Base-by-base conservation (phyloP, 108 stramenopile genomes). In the Skeletonema costatum region DNA sequence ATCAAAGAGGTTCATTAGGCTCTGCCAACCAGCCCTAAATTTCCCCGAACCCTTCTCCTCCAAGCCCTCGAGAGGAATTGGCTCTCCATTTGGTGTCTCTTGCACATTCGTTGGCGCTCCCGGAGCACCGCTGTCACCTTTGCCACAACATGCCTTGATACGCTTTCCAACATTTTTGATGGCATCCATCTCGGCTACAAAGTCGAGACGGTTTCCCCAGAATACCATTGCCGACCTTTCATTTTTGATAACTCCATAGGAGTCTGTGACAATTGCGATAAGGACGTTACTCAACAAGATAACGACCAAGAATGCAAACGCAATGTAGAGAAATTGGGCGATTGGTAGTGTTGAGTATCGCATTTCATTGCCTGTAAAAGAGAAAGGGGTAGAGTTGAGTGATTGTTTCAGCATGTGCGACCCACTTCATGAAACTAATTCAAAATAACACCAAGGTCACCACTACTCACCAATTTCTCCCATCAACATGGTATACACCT, bases 251-350 rank as follows among this genome's bases (percentile, higher is more conserved):
- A 87, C 81, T 51, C 81, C 77, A 53, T 87, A 87, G 5, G 80
- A 77, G 63, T 87, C 87, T 10, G 87, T 87, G 8, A 87, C 84
- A 70, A 87, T 87, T 33, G 87, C 87, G 56, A 87, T 87, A 48
- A 87, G 74, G 13, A 87, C 87, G 66, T 83, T 87, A 29, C 81
- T 78, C 63, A 87, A 65, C 9, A 87, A 63, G 41, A 87, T 85
- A 35, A 87, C 82, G 29, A 87, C 87, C 32, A 87, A 60, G 59
- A 87, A 87, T 12, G 77, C 73, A 41, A 78, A 87, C 11, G 74
- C 39, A 0, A 85, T 70, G 56, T 78, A 87, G 21, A 85, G 60
- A 68, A 87, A 48, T 31, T 83, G 82, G 19, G 82, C 82, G 36
- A 79, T 68, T 8, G 29, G 30, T 29, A 39, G 56, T 8, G 73